These are phyloP conservation scores for Jamesozyma piceae DNA, from an alignment of 805 yeast genomes.

Conservation along the genomic window DNA sequence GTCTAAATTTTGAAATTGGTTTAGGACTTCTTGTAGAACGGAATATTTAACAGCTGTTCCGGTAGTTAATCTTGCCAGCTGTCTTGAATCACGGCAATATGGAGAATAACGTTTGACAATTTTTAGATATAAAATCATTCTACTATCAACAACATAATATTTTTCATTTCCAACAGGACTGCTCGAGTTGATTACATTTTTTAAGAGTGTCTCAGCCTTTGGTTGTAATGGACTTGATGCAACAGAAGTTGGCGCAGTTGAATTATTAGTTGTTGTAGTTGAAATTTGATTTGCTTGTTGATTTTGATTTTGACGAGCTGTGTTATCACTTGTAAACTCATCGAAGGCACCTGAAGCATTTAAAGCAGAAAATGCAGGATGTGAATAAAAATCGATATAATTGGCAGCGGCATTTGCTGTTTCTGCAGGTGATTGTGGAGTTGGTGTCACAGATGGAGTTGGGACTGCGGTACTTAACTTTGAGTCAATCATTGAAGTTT, in stretches of 20 bases:
- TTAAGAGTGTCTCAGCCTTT: conserved; percentile 2
- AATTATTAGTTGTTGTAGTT: conserved; percentile 5
- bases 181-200: conserved; percentile 11
- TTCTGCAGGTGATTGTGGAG: conserved; percentile 6
- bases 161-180: neutral
- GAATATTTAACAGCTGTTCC: conserved; percentile 38
- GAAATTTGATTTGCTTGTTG: neutral
- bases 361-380: conserved; percentile 33
- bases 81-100: conserved; percentile 40
- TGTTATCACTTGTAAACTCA: conserved; percentile 13
- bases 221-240: conserved; percentile 9
- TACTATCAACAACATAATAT: conserved; percentile 25
- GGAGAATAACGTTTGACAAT: conserved; percentile 43
- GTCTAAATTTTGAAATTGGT: conserved; percentile 32
- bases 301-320: neutral
- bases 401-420: conserved; percentile 4
- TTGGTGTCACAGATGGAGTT: conserved; percentile 11
- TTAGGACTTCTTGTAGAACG: conserved; percentile 32
- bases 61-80: conserved; percentile 37
- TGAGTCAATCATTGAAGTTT: conserved; percentile 3
- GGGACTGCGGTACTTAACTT: conserved; percentile 6
- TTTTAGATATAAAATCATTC: conserved; percentile 46
- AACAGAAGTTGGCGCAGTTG: conserved; percentile 7
- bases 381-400: conserved; percentile 22
- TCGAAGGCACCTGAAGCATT: conserved; percentile 34